A percentile compares a stretch with the other conserved stretches of the same genome.
These are phyloP conservation scores for Aspergillus incahuasiensis DNA, from an alignment of 495 filamentous ascomycete species.

Conservation along the genomic window DNA sequence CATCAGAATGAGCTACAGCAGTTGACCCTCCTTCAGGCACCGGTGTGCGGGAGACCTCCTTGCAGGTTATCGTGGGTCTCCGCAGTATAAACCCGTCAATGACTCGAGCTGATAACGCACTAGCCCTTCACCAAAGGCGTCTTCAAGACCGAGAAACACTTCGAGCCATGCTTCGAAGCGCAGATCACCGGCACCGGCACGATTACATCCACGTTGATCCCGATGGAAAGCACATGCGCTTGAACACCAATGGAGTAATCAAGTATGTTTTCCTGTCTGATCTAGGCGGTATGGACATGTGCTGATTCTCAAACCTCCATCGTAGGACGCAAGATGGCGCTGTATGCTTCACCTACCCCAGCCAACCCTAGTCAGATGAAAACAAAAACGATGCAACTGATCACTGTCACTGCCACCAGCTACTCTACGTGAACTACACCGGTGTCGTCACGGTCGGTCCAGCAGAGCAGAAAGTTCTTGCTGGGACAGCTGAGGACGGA, in stretches of 20 bases:
- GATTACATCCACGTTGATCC: conserved; percentile 51
- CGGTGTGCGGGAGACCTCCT: neutral
- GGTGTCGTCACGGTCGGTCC: conserved; percentile 40
- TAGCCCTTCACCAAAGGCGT: conserved; percentile 44
- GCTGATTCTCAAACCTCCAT: neutral
- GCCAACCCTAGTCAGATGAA: neutral
- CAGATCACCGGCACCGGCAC: conserved; percentile 42
- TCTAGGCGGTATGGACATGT: neutral
- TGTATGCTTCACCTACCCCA: conserved; percentile 12
- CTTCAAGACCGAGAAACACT: conserved; percentile 38
- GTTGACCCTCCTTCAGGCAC: neutral
- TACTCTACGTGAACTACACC: conserved; percentile 48
- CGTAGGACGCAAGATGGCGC: conserved; percentile 26
- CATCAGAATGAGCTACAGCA: neutral
- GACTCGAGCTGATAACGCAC: neutral
- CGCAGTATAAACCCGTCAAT: neutral
- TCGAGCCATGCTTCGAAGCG: conserved; percentile 42
- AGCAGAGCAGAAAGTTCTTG: conserved; percentile 37
- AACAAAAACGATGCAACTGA: neutral
- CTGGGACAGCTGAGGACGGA: conserved; percentile 39
- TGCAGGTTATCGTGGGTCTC: neutral
- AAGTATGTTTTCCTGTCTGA: conserved; percentile 23
- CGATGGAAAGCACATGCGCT: conserved; percentile 41
- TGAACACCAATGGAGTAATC: conserved; percentile 47
- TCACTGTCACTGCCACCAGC: conserved; percentile 4